Evolutionary conservation across 495 filamentous ascomycete genomes (phyloP).

Genomic region (Chaetomium tenue): DNA sequence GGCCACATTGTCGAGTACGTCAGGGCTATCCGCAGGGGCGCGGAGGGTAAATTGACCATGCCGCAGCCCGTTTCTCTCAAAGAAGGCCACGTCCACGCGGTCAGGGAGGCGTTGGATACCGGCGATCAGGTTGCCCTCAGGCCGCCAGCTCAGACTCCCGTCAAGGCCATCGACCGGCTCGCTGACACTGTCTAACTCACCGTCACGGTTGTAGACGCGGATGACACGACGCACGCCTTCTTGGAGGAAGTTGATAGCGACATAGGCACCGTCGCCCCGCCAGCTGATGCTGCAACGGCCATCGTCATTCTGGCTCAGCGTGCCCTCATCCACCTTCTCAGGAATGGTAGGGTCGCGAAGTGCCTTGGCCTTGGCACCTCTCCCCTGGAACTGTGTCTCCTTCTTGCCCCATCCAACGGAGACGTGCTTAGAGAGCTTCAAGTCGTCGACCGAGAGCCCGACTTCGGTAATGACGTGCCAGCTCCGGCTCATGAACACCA

Average conservation of each 20-base stretch:
- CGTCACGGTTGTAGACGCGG: conserved; percentile 86
- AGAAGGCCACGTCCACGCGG: conserved; percentile 83
- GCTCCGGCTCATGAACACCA: conserved; percentile 87
- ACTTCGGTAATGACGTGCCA: conserved; percentile 80
- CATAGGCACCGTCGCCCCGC: conserved; percentile 90
- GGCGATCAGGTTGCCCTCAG: conserved; percentile 83
- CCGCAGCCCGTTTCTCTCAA: conserved; percentile 90
- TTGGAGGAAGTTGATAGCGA: conserved; percentile 80
- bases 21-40: conserved; percentile 54
- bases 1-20: conserved; percentile 56
- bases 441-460: conserved; percentile 67
- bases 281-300: conserved; percentile 72
- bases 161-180: conserved; percentile 92
- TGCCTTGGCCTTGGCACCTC: conserved; percentile 84
- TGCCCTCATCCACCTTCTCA: conserved; percentile 84
- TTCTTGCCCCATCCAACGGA: conserved; percentile 98
- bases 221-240: conserved; percentile 66
- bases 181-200: conserved; percentile 82
- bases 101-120: conserved; percentile 70
- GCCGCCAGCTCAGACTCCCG: conserved; percentile 84
- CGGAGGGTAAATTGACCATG: conserved; percentile 87
- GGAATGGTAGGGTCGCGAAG: conserved; percentile 92
- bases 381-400: conserved; percentile 96
- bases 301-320: conserved; percentile 69
- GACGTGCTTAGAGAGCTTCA: conserved; percentile 88